Percentiles rank a stretch among this genome's conserved stretches.
Evolutionary conservation across 2,329 filamentous ascomycete genomes (phyloP).

Genomic region (Fusarium sp.): DNA sequence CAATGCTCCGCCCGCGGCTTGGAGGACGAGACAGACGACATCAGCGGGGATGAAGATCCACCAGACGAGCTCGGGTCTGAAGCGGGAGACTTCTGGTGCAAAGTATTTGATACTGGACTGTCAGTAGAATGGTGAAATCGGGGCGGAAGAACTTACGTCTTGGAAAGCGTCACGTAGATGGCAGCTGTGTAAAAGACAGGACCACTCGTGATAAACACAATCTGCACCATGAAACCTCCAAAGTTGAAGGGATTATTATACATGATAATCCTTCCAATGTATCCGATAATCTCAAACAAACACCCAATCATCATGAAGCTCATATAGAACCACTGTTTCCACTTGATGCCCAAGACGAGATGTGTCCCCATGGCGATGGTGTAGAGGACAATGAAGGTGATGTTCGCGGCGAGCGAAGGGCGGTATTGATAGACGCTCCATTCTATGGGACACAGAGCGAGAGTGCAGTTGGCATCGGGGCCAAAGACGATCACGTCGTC

Average conservation of each 20-base stretch:
- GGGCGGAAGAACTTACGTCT: no score
- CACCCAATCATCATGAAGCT: conserved; percentile 62
- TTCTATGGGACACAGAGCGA: conserved; percentile 56
- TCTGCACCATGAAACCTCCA: conserved; percentile 69
- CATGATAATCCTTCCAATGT: conserved; percentile 64
- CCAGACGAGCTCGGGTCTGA: conserved; percentile 52
- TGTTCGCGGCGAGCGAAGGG: conserved; percentile 54
- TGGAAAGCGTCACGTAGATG: conserved; percentile 68
- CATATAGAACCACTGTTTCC: conserved; percentile 55
- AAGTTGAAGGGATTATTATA: conserved; percentile 65
- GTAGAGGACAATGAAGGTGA: conserved; percentile 53
- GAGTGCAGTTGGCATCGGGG: conserved; percentile 58
- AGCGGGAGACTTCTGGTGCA: conserved; percentile 49
- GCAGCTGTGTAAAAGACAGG: conserved; percentile 61
- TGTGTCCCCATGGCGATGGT: conserved; percentile 57
- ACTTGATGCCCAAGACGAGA: conserved; percentile 50
- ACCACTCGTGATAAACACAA: conserved; percentile 54
- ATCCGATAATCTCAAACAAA: conserved; percentile 67
- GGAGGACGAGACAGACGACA: conserved; percentile 61
- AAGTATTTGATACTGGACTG: conserved; percentile 49
- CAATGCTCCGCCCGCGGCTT: conserved; percentile 63
- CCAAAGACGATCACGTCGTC: conserved; percentile 49
- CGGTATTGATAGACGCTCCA: conserved; percentile 57
- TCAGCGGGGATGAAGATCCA: conserved; percentile 62
- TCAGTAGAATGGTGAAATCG: no score